Evolutionary conservation across 305 asterid genomes (phyloP).

Genomic region (Plantago coronopus): DNA sequence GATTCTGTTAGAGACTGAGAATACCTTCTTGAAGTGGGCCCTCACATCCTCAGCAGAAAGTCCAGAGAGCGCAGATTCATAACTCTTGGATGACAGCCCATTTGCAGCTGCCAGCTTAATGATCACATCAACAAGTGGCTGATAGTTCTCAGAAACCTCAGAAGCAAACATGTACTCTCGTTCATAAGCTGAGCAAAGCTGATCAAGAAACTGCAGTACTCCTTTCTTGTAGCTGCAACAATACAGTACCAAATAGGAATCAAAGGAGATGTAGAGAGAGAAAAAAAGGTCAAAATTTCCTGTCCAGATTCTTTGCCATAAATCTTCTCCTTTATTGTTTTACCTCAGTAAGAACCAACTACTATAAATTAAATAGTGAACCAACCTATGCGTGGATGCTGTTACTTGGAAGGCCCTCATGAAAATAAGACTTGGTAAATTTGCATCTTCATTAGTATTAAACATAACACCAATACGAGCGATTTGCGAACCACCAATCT

Average conservation of each 20-base stretch:
- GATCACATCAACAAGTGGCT: slow-evolving; percentile 57
- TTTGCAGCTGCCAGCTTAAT: slow-evolving; percentile 76
- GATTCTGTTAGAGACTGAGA: slow-evolving; percentile 16
- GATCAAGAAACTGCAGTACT: slow-evolving; percentile 71
- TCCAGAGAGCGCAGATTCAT: slow-evolving; percentile 53
- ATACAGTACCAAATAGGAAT: slow-evolving; percentile 9
- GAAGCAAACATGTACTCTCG: slow-evolving; percentile 48
- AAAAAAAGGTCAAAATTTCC: background rate
- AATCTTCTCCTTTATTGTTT: no score
- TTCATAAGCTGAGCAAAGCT: slow-evolving; percentile 73
- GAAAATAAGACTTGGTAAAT: slow-evolving; percentile 57
- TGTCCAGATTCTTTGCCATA: no score
- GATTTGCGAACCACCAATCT: slow-evolving; percentile 72
- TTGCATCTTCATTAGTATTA: slow-evolving; percentile 44
- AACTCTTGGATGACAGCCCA: slow-evolving; percentile 64
- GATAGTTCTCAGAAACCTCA: slow-evolving; percentile 44
- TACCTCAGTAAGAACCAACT: background rate
- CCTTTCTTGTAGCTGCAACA: slow-evolving; percentile 81
- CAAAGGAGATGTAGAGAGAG: background rate
- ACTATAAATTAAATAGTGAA: slow-evolving; percentile 13
- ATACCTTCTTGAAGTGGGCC: slow-evolving; percentile 66
- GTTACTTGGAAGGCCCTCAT: slow-evolving; percentile 66
- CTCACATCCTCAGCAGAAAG: slow-evolving; percentile 50
- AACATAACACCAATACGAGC: slow-evolving; percentile 86
- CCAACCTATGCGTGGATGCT: slow-evolving; percentile 76